Conservation (phyloP, 2,329 filamentous ascomycete species). For the Penicillium sp. region DNA sequence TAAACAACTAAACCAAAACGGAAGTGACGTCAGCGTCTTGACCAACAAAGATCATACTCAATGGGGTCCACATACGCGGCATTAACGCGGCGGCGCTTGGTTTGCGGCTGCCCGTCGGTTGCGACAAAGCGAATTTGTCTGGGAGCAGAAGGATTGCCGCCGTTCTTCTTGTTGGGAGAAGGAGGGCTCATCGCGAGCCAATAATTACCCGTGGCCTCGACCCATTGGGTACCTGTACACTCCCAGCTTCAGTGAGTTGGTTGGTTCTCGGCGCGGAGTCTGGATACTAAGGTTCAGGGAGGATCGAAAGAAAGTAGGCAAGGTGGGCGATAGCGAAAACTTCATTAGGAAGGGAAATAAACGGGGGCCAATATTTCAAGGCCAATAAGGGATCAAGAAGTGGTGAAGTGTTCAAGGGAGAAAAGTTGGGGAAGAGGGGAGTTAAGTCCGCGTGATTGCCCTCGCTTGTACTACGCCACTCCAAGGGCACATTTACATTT, state of each 20-base stretch:
- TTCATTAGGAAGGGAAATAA: constrained; percentile 13
- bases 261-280: constrained; percentile 2
- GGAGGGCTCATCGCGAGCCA: constrained; percentile 40
- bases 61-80: constrained; percentile 59
- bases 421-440: constrained; percentile 6
- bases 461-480: constrained; percentile 7
- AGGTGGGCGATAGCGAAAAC: constrained; percentile 13
- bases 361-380: background rate
- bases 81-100: constrained; percentile 74
- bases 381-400: background rate
- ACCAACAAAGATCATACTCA: background rate
- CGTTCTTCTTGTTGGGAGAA: constrained; percentile 36
- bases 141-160: constrained; percentile 29
- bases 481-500: constrained; percentile 1
- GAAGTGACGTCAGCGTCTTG: constrained; percentile 9
- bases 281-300: background rate
- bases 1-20: constrained; percentile 54
- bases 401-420: constrained; percentile 3
- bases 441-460: constrained; percentile 1
- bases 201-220: constrained; percentile 31
- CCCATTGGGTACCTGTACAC: constrained; percentile 28
- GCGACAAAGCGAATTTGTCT: constrained; percentile 72
- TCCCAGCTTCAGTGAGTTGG: background rate
- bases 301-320: constrained; percentile 8
- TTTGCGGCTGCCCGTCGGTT: constrained; percentile 75